phyloP scores from a whole-genome alignment of 805 yeast species.

The Lipomyces kockii region DNA sequence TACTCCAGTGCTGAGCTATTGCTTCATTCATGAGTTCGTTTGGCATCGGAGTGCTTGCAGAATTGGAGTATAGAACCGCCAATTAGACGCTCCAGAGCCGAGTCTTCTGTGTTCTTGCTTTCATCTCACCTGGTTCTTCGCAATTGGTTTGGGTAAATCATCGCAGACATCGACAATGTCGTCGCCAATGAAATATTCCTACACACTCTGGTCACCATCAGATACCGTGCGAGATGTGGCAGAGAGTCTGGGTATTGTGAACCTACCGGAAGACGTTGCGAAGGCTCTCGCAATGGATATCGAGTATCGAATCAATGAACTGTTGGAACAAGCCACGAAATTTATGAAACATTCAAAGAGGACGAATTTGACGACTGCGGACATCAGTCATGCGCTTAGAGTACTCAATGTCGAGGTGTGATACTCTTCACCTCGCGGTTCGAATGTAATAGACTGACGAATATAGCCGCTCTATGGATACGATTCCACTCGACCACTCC shows the following conservation, averaged over 20 bases:
- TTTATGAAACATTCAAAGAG: slow-evolving; percentile 95
- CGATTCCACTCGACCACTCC: slow-evolving; percentile 59
- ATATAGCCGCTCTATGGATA: slow-evolving; percentile 49
- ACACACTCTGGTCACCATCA: slow-evolving; percentile 46
- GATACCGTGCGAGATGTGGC: slow-evolving; percentile 96
- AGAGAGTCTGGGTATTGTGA: slow-evolving; percentile 78
- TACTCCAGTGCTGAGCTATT: not conserved
- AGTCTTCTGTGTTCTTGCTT: not conserved
- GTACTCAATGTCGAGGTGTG: slow-evolving; percentile 91
- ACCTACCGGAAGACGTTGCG: slow-evolving; percentile 86
- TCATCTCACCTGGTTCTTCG: not conserved
- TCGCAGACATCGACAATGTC: not conserved
- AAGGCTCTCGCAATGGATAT: slow-evolving; percentile 97
- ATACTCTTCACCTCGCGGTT: not conserved
- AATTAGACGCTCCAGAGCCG: not conserved
- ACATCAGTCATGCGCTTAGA: slow-evolving; percentile 77
- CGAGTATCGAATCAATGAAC: slow-evolving; percentile 95
- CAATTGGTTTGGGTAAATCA: not conserved
- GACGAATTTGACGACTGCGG: slow-evolving; percentile 76
- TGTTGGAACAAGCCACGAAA: slow-evolving; percentile 91
- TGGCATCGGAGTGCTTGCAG: not conserved
- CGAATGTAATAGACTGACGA: not conserved
- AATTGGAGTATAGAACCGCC: not conserved
- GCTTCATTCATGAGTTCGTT: not conserved
- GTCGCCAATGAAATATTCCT: slow-evolving; percentile 26